Evolutionary conservation across 75 land plant species (phyloP).

Genomic region (Larix kaempferi): DNA sequence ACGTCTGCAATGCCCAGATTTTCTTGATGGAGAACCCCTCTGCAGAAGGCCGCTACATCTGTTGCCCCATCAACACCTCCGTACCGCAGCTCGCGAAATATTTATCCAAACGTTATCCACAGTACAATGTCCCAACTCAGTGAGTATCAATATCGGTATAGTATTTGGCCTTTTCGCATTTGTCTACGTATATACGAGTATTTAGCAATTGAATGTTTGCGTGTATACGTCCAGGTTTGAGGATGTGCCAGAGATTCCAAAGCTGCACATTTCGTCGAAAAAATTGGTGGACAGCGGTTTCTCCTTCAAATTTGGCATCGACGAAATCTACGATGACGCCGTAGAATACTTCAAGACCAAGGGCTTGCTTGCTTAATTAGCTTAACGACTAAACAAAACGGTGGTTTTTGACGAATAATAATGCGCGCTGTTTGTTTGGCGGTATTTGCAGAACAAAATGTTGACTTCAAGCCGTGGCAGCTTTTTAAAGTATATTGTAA

Average conservation of each 20-base stretch:
- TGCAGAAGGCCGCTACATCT: slow-evolving; percentile 38
- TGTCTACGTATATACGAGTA: neutral
- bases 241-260: neutral
- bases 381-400: no score
- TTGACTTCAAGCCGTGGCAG: no score
- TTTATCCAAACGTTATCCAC: slow-evolving; percentile 10
- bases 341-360: neutral
- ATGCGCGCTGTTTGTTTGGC: no score
- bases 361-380: neutral
- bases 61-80: slow-evolving; percentile 15
- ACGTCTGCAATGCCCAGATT: slow-evolving; percentile 39
- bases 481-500: no score
- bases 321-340: slow-evolving; percentile 29
- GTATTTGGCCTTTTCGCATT: neutral
- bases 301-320: slow-evolving; percentile 25
- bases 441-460: no score
- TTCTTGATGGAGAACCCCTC: slow-evolving; percentile 31
- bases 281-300: slow-evolving; percentile 48
- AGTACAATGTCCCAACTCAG: slow-evolving; percentile 3
- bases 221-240: neutral
- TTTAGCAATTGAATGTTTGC: neutral
- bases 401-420: no score
- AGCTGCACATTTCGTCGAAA: slow-evolving; percentile 21
- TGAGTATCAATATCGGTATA: neutral
- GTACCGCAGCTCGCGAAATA: neutral